Evolutionary conservation across 352 stramenopile genomes (phyloP).

Genomic region (Phytophthora tentaculata): DNA sequence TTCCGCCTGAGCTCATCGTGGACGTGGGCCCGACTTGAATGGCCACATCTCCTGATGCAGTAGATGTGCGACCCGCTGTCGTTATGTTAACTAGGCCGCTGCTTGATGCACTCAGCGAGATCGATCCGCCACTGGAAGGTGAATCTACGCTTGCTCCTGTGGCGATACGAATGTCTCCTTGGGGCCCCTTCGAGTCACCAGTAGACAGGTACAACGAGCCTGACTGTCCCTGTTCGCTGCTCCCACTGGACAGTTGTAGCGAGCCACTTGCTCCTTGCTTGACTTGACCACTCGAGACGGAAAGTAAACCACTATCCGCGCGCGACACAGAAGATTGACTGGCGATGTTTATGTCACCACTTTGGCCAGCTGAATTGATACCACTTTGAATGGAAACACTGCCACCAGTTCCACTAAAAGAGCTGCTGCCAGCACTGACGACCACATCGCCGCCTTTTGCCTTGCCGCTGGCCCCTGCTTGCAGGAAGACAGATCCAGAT

Average conservation of each 20-base stretch:
- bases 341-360: conserved; percentile 37
- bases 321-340: conserved; percentile 24
- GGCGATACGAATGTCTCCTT: conserved; percentile 19
- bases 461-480: conserved; percentile 16
- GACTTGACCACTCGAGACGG: conserved; percentile 14
- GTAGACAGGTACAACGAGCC: conserved; percentile 21
- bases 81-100: conserved; percentile 14
- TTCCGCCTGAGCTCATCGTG: conserved; percentile 15
- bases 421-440: conserved; percentile 15
- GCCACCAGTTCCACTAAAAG: conserved; percentile 18
- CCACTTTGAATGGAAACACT: conserved; percentile 19
- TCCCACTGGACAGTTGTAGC: conserved; percentile 20
- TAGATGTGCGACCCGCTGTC: conserved; percentile 10
- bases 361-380: conserved; percentile 21
- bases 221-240: conserved; percentile 14
- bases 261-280: conserved; percentile 18
- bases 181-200: conserved; percentile 13
- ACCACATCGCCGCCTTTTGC: conserved; percentile 21
- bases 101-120: conserved; percentile 10
- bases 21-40: conserved; percentile 13
- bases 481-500: conserved; percentile 29
- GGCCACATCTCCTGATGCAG: conserved; percentile 12
- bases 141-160: conserved; percentile 17
- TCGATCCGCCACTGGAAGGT: conserved; percentile 13
- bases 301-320: conserved; percentile 20